phyloP scores from a whole-genome alignment of 1,284 basidiomycete species.

The Anthracocystis walkeri region DNA sequence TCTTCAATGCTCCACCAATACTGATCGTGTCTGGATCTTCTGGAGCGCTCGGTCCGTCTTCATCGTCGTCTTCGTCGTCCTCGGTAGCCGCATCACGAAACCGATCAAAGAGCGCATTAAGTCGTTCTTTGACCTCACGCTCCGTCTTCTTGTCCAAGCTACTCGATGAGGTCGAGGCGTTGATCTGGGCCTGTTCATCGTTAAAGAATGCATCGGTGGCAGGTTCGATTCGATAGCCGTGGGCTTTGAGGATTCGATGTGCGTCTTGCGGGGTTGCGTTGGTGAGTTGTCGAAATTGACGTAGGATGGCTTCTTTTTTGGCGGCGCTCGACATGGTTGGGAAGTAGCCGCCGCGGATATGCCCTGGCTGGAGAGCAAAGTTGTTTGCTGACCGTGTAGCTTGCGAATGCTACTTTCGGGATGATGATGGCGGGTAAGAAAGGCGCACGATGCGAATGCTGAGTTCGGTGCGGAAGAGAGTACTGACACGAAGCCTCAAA shows the following conservation, averaged over 20 bases:
- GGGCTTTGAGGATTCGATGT: slow-evolving; percentile 78
- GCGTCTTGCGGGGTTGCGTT: slow-evolving; percentile 73
- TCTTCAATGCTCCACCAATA: slow-evolving; percentile 62
- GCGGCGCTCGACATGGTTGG: slow-evolving; percentile 47
- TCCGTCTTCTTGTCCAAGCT: slow-evolving; percentile 49
- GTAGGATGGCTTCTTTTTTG: slow-evolving; percentile 51
- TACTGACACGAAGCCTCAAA: neutral
- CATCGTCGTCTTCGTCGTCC: slow-evolving; percentile 25
- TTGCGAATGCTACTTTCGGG: neutral
- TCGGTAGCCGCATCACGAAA: slow-evolving; percentile 67
- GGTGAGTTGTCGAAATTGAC: slow-evolving; percentile 49
- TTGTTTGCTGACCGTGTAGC: too few species aligned
- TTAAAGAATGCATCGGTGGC: slow-evolving; percentile 82
- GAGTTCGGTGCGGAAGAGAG: neutral
- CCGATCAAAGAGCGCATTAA: slow-evolving; percentile 78
- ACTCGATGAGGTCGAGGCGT: slow-evolving; percentile 29
- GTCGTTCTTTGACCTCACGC: slow-evolving; percentile 67
- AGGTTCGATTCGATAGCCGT: slow-evolving; percentile 77
- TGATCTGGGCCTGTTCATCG: slow-evolving; percentile 61
- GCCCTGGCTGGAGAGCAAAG: neutral
- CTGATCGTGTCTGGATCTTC: slow-evolving; percentile 58
- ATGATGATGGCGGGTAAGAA: too few species aligned
- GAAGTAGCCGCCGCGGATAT: too few species aligned
- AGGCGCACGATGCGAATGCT: too few species aligned
- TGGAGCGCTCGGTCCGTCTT: slow-evolving; percentile 16